phyloP scores from a whole-genome alignment of 495 filamentous ascomycete genomes.

The Tuber aestivum region DNA sequence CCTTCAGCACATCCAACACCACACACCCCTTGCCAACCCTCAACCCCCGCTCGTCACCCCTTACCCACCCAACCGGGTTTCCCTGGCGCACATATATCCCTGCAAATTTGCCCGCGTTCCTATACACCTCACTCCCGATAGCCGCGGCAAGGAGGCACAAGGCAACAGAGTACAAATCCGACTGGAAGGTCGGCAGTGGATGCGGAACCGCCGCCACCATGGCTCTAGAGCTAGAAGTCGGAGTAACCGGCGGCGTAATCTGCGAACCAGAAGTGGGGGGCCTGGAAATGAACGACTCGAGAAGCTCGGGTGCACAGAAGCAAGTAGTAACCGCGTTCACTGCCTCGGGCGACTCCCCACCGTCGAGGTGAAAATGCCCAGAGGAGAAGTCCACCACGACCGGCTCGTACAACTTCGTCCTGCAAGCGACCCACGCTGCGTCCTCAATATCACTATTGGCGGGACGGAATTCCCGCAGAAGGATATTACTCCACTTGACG shows the following conservation, averaged over 20 bases:
- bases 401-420: slow-evolving; percentile 15
- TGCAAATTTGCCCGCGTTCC: slow-evolving; percentile 28
- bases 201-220: neutral
- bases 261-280: neutral
- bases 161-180: slow-evolving; percentile 38
- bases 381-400: slow-evolving; percentile 39
- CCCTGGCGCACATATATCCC: slow-evolving; percentile 40
- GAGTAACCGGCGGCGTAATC: slow-evolving; percentile 7
- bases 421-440: slow-evolving; percentile 9
- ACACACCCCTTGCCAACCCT: slow-evolving; percentile 21
- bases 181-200: slow-evolving; percentile 30
- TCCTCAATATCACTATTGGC: neutral
- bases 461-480: slow-evolving; percentile 20
- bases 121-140: slow-evolving; percentile 39
- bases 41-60: slow-evolving; percentile 29
- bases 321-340: slow-evolving; percentile 34
- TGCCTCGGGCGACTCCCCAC: slow-evolving; percentile 15
- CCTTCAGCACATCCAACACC: slow-evolving; percentile 27
- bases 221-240: slow-evolving; percentile 6
- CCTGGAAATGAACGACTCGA: slow-evolving; percentile 24
- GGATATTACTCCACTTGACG: slow-evolving; percentile 39
- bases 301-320: slow-evolving; percentile 37
- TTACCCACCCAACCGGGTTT: slow-evolving; percentile 39
- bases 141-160: slow-evolving; percentile 37
- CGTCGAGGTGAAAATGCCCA: slow-evolving; percentile 14